Conservation (phyloP, 2,329 filamentous ascomycete genomes). For the Ascosphaera pollenicola region DNA sequence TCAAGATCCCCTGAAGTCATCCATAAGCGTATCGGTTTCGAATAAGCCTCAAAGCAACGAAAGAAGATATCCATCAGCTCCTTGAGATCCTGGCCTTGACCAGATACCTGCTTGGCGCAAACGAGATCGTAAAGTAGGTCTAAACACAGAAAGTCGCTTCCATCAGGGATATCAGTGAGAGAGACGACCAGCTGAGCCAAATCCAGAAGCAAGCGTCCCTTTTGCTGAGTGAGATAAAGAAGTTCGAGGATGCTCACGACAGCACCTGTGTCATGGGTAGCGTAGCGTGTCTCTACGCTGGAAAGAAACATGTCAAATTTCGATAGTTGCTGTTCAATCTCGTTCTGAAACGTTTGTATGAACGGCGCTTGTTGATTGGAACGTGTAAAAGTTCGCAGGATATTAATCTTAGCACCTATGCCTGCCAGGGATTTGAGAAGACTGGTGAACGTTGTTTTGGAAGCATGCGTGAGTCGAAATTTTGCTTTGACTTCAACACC, state of each 20-base stretch:
- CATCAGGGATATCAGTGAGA: slow-evolving; percentile 22
- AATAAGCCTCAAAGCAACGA: slow-evolving; percentile 60
- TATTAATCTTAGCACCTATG: slow-evolving; percentile 26
- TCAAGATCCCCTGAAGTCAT: slow-evolving; percentile 58
- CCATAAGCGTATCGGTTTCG: slow-evolving; percentile 61
- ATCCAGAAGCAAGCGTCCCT: slow-evolving; percentile 32
- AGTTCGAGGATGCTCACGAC: slow-evolving; percentile 46
- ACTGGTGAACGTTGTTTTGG: slow-evolving; percentile 11
- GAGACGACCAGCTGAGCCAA: slow-evolving; percentile 41
- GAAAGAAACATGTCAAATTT: slow-evolving; percentile 38
- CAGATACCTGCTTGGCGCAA: slow-evolving; percentile 46
- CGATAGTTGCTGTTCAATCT: slow-evolving; percentile 33
- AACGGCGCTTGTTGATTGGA: slow-evolving; percentile 30
- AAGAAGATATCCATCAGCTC: slow-evolving; percentile 52
- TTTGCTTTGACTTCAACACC: slow-evolving; percentile 16
- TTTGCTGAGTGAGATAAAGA: slow-evolving; percentile 31
- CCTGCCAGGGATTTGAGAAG: slow-evolving; percentile 21
- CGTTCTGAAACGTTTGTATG: slow-evolving; percentile 49
- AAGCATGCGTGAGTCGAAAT: slow-evolving; percentile 16
- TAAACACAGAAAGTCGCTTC: slow-evolving; percentile 47
- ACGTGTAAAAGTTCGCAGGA: slow-evolving; percentile 27
- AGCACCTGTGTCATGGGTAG: slow-evolving; percentile 29
- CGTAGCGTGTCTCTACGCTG: slow-evolving; percentile 35
- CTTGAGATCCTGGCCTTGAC: slow-evolving; percentile 37
- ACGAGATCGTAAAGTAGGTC: slow-evolving; percentile 56